Evolutionary conservation across 1,139 yeast genomes (phyloP).

Genomic region (Hansenula lynferdii): DNA sequence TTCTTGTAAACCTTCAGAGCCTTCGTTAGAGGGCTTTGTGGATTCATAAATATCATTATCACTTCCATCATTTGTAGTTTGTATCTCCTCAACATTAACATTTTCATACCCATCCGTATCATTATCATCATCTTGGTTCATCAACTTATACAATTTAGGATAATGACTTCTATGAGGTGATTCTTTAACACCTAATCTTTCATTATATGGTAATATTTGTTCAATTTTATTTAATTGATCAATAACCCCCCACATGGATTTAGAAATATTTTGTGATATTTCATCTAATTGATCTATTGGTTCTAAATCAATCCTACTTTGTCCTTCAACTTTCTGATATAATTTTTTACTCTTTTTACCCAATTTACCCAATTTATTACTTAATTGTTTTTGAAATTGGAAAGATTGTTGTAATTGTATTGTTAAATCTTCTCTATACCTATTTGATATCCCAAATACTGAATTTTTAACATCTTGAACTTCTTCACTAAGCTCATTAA

Average conservation of each 20-base stretch:
- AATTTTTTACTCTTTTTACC: conserved; percentile 5
- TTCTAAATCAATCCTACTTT: too few relatives aligned
- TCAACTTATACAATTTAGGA: conserved; percentile 22
- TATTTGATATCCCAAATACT: conserved; percentile 29
- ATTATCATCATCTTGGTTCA: too few relatives aligned
- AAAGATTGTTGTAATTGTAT: conserved; percentile 29
- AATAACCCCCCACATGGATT: conserved; percentile 8
- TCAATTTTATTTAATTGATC: conserved; percentile 14
- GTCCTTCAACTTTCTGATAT: conserved; percentile 4
- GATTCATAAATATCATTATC: not conserved
- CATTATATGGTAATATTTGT: conserved; percentile 19
- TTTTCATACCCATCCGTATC: too few relatives aligned
- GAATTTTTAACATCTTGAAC: conserved; percentile 32
- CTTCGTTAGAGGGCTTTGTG: not conserved
- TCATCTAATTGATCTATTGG: conserved; percentile 6
- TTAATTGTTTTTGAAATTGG: conserved; percentile 20
- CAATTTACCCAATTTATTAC: conserved; percentile 4
- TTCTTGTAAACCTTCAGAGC: too few relatives aligned
- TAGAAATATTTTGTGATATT: conserved; percentile 7
- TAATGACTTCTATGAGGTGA: conserved; percentile 25
- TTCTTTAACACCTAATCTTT: conserved; percentile 15
- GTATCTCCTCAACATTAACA: too few relatives aligned
- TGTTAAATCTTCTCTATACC: conserved; percentile 38
- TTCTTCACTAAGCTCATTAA: conserved; percentile 29
- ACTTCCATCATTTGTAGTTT: not conserved